phyloP scores from a whole-genome alignment of 768 basidiomycete genomes.

The Daedaleopsis sinensis region DNA sequence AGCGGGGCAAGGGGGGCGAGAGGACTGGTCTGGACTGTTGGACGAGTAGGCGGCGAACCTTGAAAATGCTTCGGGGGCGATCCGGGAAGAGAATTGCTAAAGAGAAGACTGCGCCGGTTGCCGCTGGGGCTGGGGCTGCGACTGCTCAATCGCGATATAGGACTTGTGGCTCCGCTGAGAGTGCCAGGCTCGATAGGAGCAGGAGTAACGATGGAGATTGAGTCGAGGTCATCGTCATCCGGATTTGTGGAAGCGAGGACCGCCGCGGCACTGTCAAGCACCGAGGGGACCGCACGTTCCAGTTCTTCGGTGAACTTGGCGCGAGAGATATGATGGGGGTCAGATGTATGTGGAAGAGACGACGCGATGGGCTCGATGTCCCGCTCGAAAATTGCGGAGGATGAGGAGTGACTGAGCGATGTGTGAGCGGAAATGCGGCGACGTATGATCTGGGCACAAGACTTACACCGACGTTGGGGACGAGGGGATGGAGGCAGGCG shows the following conservation, averaged over 20 bases:
- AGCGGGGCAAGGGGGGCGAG: constrained; percentile 8
- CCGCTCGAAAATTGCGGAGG: constrained; percentile 90
- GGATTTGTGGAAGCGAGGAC: constrained; percentile 50
- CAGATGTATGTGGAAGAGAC: constrained; percentile 42
- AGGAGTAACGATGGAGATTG: constrained; percentile 68
- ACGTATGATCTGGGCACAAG: constrained; percentile 11
- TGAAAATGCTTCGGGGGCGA: constrained; percentile 16
- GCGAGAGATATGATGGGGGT: constrained; percentile 76
- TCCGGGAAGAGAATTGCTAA: constrained; percentile 26
- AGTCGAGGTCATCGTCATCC: constrained; percentile 50
- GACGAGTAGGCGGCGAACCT: constrained; percentile 26
- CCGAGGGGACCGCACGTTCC: constrained; percentile 82
- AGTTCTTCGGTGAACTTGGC: constrained; percentile 73
- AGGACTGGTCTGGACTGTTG: constrained; percentile 31
- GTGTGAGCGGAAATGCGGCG: constrained; percentile 6
- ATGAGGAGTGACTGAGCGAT: constrained; percentile 61
- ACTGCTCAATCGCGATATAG: constrained; percentile 63
- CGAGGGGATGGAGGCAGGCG: constrained; percentile 76
- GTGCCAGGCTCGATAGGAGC: constrained; percentile 36
- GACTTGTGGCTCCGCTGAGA: constrained; percentile 64
- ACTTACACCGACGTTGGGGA: constrained; percentile 78
- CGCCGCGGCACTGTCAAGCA: constrained; percentile 81
- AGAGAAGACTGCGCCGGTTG: constrained; percentile 40
- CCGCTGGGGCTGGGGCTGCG: constrained; percentile 66
- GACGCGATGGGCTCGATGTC: constrained; percentile 75